Evolutionary conservation across 2,329 filamentous ascomycete genomes (phyloP).

Genomic region (Botrytis cinerea): DNA sequence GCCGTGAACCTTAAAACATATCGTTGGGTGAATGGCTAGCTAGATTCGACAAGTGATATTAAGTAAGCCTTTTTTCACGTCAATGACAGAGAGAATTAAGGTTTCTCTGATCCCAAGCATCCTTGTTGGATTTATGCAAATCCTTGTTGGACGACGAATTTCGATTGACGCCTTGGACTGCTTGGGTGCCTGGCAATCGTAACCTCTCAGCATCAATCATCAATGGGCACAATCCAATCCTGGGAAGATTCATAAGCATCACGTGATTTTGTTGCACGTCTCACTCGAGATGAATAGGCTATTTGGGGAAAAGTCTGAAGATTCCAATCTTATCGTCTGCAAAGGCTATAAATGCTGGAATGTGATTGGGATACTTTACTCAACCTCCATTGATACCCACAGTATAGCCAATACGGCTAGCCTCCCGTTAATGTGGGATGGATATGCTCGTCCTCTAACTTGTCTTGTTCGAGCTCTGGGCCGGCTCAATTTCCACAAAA

Average conservation of each 20-base stretch:
- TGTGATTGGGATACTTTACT: not conserved
- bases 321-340: not conserved
- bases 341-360: not conserved
- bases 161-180: not conserved
- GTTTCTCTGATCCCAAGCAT: not conserved
- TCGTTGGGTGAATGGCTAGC: not conserved
- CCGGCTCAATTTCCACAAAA: not conserved
- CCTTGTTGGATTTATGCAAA: not conserved
- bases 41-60: not conserved
- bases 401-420: not conserved
- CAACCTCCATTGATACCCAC: not conserved
- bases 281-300: constrained; percentile 14
- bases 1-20: not conserved
- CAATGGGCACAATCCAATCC: too few relatives aligned
- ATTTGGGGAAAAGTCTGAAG: not conserved
- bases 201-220: too few relatives aligned
- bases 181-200: too few relatives aligned
- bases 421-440: not conserved
- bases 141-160: not conserved
- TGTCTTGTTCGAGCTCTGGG: not conserved
- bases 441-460: not conserved
- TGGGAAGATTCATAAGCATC: not conserved
- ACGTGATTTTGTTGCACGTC: constrained; percentile 16
- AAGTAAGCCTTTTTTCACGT: constrained; percentile 4
- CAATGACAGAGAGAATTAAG: not conserved